These are phyloP conservation scores for Phytophthora pseudosyringae DNA, from an alignment of 352 stramenopile genomes.

Conservation along the genomic window DNA sequence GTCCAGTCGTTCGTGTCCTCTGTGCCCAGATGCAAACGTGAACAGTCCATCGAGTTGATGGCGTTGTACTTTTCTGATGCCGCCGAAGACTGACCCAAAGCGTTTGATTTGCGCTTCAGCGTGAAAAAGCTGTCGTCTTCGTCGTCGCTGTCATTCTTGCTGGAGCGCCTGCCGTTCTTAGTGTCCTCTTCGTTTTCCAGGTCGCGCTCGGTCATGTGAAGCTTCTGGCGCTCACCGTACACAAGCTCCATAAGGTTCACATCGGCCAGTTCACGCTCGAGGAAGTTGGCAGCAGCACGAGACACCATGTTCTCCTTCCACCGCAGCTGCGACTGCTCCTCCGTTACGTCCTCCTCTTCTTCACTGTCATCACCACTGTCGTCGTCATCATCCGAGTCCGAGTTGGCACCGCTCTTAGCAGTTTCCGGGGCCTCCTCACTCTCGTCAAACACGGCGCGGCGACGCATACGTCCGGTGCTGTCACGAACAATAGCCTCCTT, in stretches of 20 bases:
- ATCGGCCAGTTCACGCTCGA: slow-evolving; percentile 80
- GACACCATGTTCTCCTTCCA: slow-evolving; percentile 91
- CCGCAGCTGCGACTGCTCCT: slow-evolving; percentile 71
- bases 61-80: slow-evolving; percentile 61
- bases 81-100: slow-evolving; percentile 34
- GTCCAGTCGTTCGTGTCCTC: slow-evolving; percentile 84
- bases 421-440: slow-evolving; percentile 37
- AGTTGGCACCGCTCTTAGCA: slow-evolving; percentile 20
- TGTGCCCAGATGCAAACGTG: slow-evolving; percentile 71
- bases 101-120: slow-evolving; percentile 66
- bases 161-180: slow-evolving; percentile 37
- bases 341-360: slow-evolving; percentile 52
- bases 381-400: slow-evolving; percentile 51
- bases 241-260: slow-evolving; percentile 93
- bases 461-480: slow-evolving; percentile 72
- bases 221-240: slow-evolving; percentile 86
- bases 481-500: slow-evolving; percentile 76
- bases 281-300: slow-evolving; percentile 84
- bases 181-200: slow-evolving; percentile 62
- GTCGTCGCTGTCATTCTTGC: slow-evolving; percentile 48
- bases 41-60: slow-evolving; percentile 82
- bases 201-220: slow-evolving; percentile 83
- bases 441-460: slow-evolving; percentile 82
- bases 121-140: slow-evolving; percentile 83
- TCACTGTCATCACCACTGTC: slow-evolving; percentile 46